Percentiles rank a stretch among this genome's conserved stretches.
Conservation (phyloP, 495 filamentous ascomycete genomes). For the Penicillium silybi region DNA sequence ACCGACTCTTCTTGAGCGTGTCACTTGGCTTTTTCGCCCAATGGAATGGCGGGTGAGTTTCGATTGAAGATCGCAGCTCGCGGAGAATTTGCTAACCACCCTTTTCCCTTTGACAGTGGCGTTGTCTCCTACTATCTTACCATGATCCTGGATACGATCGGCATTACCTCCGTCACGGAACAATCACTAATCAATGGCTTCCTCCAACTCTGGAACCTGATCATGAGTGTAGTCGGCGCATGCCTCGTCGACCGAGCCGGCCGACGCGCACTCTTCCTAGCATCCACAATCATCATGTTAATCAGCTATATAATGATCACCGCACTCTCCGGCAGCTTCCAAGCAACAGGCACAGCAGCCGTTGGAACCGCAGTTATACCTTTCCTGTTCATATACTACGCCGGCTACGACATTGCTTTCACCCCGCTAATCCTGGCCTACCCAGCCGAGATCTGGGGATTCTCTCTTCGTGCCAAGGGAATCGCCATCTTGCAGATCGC, state of each 20-base stretch:
- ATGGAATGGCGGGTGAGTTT: constrained; percentile 50
- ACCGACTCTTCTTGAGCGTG: constrained; percentile 53
- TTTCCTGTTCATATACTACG: constrained; percentile 56
- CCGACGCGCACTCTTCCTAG: constrained; percentile 53
- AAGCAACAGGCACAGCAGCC: constrained; percentile 22
- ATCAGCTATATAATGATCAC: constrained; percentile 52
- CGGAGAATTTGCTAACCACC: background rate
- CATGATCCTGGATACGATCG: constrained; percentile 51
- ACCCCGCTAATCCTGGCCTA: constrained; percentile 61
- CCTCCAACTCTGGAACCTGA: constrained; percentile 36
- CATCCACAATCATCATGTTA: constrained; percentile 49
- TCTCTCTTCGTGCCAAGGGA: constrained; percentile 61
- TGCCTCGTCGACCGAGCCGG: constrained; percentile 53
- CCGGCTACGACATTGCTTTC: constrained; percentile 55
- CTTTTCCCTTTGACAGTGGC: constrained; percentile 42
- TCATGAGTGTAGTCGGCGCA: constrained; percentile 51
- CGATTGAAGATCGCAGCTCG: background rate
- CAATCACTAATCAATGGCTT: constrained; percentile 36
- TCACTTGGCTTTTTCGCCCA: constrained; percentile 65
- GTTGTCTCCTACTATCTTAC: constrained; percentile 61
- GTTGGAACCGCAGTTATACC: constrained; percentile 53
- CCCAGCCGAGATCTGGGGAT: constrained; percentile 61
- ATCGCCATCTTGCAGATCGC: constrained; percentile 59
- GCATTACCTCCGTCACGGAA: constrained; percentile 42
- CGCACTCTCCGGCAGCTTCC: constrained; percentile 51